These are phyloP conservation scores for Backusella luteola DNA, from an alignment of 192 early-diverging fungal species.

Conservation along the genomic window DNA sequence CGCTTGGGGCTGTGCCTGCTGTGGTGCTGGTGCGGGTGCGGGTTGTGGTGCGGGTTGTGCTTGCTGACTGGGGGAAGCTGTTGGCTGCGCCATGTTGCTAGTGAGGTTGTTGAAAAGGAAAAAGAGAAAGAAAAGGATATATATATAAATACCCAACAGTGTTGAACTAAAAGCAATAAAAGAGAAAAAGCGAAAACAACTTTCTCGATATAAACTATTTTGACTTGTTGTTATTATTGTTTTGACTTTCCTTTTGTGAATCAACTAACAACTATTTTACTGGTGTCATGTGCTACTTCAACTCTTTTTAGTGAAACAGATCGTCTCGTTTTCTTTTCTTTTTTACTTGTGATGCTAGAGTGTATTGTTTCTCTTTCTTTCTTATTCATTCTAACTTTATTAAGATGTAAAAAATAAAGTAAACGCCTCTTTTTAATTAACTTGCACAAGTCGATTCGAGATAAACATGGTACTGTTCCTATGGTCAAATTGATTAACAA, in stretches of 20 bases:
- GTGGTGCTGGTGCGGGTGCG: background rate
- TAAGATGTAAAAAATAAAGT: background rate
- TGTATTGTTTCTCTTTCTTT: background rate
- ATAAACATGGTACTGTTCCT: background rate
- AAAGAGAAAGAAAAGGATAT: background rate
- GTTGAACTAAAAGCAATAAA: background rate
- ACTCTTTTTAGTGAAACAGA: background rate
- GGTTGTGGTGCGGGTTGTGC: background rate
- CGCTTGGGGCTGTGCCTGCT: background rate
- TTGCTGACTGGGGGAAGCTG: background rate
- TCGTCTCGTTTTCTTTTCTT: background rate
- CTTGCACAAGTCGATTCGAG: background rate
- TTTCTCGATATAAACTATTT: conserved; percentile 96
- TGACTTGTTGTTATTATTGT: conserved; percentile 72
- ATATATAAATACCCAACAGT: background rate
- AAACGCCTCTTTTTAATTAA: background rate
- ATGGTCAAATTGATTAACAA: too few relatives aligned
- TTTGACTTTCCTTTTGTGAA: conserved; percentile 5
- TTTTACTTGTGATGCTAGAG: background rate
- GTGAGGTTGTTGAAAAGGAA: background rate
- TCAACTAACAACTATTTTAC: background rate
- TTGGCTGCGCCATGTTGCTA: background rate
- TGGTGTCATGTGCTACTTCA: background rate
- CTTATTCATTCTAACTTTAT: background rate
- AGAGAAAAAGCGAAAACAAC: conserved; percentile 56